These are phyloP conservation scores for Mollisiaceae sp. DNA, from an alignment of 2,329 filamentous ascomycete species.

Conservation along the genomic window DNA sequence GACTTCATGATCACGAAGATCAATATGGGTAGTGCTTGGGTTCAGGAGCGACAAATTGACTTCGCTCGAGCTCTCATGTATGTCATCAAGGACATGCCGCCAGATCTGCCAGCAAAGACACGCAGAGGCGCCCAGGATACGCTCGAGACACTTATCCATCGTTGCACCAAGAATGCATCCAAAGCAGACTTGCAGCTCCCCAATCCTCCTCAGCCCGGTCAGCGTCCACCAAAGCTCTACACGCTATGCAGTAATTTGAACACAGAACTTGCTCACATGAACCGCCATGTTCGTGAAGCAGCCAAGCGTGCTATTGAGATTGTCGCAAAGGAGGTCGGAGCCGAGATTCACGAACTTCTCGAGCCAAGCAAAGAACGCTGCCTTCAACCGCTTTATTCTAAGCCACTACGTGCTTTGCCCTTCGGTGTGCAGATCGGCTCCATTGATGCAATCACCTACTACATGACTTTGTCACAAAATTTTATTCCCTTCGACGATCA, in stretches of 20 bases:
- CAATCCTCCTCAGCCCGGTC: slow-evolving; percentile 59
- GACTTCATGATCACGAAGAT: slow-evolving; percentile 84
- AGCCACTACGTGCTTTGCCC: slow-evolving; percentile 88
- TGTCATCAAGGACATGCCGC: slow-evolving; percentile 97
- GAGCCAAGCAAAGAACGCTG: slow-evolving; percentile 89
- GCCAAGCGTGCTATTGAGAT: slow-evolving; percentile 81
- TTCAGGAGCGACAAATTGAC: slow-evolving; percentile 81
- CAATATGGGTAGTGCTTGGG: slow-evolving; percentile 82
- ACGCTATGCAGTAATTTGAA: slow-evolving; percentile 86
- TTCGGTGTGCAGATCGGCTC: slow-evolving; percentile 97
- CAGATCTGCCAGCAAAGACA: slow-evolving; percentile 90
- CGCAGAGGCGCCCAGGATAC: slow-evolving; percentile 82
- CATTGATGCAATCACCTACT: slow-evolving; percentile 96
- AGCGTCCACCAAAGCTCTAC: slow-evolving; percentile 68
- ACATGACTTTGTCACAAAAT: slow-evolving; percentile 84
- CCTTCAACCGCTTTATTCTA: slow-evolving; percentile 91
- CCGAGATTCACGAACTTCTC: slow-evolving; percentile 86
- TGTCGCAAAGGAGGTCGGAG: slow-evolving; percentile 77
- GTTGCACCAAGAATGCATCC: slow-evolving; percentile 78
- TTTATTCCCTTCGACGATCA: slow-evolving; percentile 93
- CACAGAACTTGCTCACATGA: slow-evolving; percentile 91
- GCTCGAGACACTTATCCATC: slow-evolving; percentile 76
- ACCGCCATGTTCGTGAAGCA: slow-evolving; percentile 88
- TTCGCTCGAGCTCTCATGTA: slow-evolving; percentile 92
- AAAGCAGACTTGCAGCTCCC: slow-evolving; percentile 72